phyloP scores from a whole-genome alignment of 140 eudicot species.

The Stevia rebaudiana region DNA sequence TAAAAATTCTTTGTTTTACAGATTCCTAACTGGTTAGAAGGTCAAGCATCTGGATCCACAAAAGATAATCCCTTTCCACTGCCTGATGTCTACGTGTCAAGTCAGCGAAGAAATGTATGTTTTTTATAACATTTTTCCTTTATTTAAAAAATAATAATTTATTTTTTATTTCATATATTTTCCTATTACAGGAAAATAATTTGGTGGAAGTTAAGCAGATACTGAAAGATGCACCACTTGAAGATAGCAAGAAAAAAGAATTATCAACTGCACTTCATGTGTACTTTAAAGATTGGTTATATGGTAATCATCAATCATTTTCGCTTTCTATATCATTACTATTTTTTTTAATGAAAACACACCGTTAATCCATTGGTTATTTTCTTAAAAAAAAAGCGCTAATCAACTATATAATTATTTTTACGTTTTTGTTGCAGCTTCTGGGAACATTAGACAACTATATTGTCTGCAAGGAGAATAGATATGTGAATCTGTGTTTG shows the following conservation, averaged over 20 bases:
- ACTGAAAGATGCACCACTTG: conserved; percentile 77
- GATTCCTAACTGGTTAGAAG: conserved; percentile 93
- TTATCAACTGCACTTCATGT: conserved; percentile 78
- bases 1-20: conserved; percentile 20
- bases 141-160: background rate
- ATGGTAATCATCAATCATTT: conserved; percentile 48
- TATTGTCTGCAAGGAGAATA: conserved; percentile 83
- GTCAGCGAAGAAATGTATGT: conserved; percentile 75
- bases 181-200: conserved; percentile 46
- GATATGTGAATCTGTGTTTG: conserved; percentile 11
- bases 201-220: conserved; percentile 77
- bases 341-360: background rate
- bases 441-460: conserved; percentile 92
- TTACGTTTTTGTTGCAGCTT: conserved; percentile 45
- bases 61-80: conserved; percentile 87
- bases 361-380: no score
- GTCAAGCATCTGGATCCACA: conserved; percentile 70
- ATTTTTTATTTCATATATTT: background rate
- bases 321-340: background rate
- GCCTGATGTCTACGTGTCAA: conserved; percentile 76
- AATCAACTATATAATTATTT: no score
- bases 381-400: no score
- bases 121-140: background rate
- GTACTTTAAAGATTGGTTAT: conserved; percentile 93
- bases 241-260: conserved; percentile 80